Conservation (phyloP, 345 rosid species). For the Cardamine chenopodiifolia region DNA sequence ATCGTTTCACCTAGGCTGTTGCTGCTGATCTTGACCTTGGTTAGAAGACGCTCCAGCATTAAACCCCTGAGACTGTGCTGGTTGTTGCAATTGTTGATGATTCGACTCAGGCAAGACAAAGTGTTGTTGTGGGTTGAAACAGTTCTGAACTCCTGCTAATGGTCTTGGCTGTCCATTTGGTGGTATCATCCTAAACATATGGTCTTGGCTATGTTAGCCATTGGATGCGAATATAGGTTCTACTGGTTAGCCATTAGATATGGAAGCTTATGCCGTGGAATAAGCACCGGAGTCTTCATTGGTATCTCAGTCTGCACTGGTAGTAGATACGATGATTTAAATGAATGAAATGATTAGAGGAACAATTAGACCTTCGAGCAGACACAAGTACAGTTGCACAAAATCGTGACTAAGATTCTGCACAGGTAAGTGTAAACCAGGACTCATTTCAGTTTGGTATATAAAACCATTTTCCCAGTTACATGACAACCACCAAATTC, state of each 20-base stretch:
- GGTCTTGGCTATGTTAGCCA: not conserved
- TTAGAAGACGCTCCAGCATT: not conserved
- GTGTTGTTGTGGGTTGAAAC: not conserved
- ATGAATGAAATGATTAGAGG: too few relatives aligned
- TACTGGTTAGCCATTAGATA: not conserved
- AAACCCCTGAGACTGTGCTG: not conserved
- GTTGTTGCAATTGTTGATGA: not conserved
- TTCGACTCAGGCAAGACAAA: not conserved
- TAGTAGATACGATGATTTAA: too few relatives aligned
- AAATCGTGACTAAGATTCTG: too few relatives aligned
- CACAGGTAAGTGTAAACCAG: too few relatives aligned
- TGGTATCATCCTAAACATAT: not conserved
- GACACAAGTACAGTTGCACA: too few relatives aligned
- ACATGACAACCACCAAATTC: not conserved
- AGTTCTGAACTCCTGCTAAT: not conserved
- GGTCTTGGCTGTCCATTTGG: not conserved
- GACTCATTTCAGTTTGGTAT: too few relatives aligned
- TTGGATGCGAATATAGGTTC: not conserved
- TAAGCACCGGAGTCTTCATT: too few relatives aligned
- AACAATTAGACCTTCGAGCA: too few relatives aligned
- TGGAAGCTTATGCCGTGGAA: too few relatives aligned
- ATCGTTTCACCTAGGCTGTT: not conserved
- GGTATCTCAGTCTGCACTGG: too few relatives aligned
- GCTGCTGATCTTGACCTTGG: not conserved
- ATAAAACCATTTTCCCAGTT: too few relatives aligned